Base-by-base conservation (phyloP, 208 protist species). In the Wallacemonas sp. region DNA sequence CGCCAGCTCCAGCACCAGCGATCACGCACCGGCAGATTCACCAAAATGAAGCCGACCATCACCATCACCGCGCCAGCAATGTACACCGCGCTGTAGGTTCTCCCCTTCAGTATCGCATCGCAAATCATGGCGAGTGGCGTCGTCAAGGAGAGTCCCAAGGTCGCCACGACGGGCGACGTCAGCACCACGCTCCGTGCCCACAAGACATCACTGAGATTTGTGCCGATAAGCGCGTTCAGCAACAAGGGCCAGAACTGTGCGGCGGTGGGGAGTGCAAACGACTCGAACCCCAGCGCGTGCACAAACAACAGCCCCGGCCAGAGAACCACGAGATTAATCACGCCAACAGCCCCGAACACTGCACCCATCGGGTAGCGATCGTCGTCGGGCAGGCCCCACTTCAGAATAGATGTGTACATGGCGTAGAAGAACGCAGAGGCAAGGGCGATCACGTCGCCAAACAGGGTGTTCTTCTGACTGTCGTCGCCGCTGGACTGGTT, bases 101-200 rank as follows among this genome's bases (percentile, higher is more conserved):
- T 57, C 9, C 70, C 30, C 19, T 85, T 75, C 24, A 90, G 70
- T 2, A 94, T 34, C n/a, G 72, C 48, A 57, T 97, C 92, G 23
- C 86, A 79, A 1, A 97, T 43, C 92, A 98, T 94, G 1, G 92
- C 77, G 1, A 98, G 73, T 27, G 94, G 94, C 12, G 88, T 96
- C 58, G 92, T 95, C 54, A 97, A 76, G 12, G 89, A 91, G 23
- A 97, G 75, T 9, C 90, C 90, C 0, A 97, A 29, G 11, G 94
- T 97, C n/a, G 90, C 90, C 29, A 96, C 86, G 33, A 96, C 73
- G 0, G 94, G 90, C 12, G 94, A 97, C 6, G 92, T 96, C 23
- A 96, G 67, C 23, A 98, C 69, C 0, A 98, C 94, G 43, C 87
- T 93, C 8, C 81, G 83, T 1, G 92, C 90, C 94, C 92, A 97